A percentile compares a stretch with the other conserved stretches of the same genome.
Evolutionary conservation across 1,284 basidiomycete genomes (phyloP).

Genomic region (Meira nashicola): DNA sequence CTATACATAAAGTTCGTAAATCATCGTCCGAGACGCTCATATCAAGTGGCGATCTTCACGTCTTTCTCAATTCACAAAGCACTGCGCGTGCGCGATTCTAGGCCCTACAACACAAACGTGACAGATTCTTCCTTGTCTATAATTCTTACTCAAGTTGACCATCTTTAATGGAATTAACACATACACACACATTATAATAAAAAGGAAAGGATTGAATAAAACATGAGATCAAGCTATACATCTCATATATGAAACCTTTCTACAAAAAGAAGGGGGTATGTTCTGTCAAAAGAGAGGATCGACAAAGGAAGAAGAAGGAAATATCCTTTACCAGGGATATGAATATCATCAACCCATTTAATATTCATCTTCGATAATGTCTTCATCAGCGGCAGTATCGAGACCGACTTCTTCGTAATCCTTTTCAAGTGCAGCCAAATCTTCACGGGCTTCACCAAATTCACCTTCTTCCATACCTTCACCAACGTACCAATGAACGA

Average conservation of each 20-base stretch:
- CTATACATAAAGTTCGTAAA: too few relatives aligned
- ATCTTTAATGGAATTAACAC: too few relatives aligned
- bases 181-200: too few relatives aligned
- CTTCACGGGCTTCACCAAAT: constrained; percentile 94
- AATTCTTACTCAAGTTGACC: too few relatives aligned
- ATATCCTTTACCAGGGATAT: too few relatives aligned
- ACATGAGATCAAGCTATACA: not conserved
- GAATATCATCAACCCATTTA: constrained; percentile 17
- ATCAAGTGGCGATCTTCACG: too few relatives aligned
- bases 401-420: constrained; percentile 65
- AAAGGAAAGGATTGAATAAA: not conserved
- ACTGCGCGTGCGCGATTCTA: too few relatives aligned
- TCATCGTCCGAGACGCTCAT: too few relatives aligned
- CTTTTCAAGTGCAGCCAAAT: constrained; percentile 93
- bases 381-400: constrained; percentile 76
- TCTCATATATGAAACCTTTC: not conserved
- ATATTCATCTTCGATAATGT: constrained; percentile 47
- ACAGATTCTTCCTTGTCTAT: too few relatives aligned
- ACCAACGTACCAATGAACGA: constrained; percentile 66
- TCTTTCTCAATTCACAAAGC: too few relatives aligned
- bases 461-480: constrained; percentile 99
- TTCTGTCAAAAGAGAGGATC: not conserved
- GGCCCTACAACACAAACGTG: too few relatives aligned
- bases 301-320: not conserved
- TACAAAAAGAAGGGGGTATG: not conserved